Conservation (phyloP, 768 basidiomycete genomes). For the Mycena pura region DNA sequence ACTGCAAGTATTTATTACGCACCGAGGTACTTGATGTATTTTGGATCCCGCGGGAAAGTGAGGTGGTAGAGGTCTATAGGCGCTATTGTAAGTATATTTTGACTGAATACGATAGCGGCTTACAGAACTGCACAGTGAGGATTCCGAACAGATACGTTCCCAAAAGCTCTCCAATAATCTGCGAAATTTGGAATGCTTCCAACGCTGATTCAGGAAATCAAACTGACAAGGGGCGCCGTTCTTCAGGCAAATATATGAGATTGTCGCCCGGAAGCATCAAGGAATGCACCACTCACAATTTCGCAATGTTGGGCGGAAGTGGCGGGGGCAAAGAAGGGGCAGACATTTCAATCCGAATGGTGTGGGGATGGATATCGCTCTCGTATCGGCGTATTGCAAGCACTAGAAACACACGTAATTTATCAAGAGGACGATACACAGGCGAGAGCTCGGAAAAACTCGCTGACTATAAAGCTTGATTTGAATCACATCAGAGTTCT, state of each 20-base stretch:
- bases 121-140: not conserved
- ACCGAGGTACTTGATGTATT: not conserved
- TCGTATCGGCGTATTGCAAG: too few species aligned
- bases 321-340: not conserved
- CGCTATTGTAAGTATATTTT: not conserved
- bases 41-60: not conserved
- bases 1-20: not conserved
- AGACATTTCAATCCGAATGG: too few species aligned
- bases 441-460: too few species aligned
- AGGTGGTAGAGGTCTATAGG: slow-evolving; percentile 2
- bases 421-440: too few species aligned
- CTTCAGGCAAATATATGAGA: not conserved
- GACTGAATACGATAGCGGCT: not conserved
- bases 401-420: too few species aligned
- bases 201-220: not conserved
- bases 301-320: not conserved
- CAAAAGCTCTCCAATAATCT: not conserved
- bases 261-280: not conserved
- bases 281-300: not conserved
- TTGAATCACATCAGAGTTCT: too few species aligned
- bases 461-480: too few species aligned
- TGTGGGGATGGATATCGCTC: too few species aligned
- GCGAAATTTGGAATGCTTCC: not conserved
- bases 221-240: not conserved
- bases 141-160: not conserved